Base-by-base conservation (phyloP, 2,329 filamentous ascomycete species). In the Clarireedia hainanense region DNA sequence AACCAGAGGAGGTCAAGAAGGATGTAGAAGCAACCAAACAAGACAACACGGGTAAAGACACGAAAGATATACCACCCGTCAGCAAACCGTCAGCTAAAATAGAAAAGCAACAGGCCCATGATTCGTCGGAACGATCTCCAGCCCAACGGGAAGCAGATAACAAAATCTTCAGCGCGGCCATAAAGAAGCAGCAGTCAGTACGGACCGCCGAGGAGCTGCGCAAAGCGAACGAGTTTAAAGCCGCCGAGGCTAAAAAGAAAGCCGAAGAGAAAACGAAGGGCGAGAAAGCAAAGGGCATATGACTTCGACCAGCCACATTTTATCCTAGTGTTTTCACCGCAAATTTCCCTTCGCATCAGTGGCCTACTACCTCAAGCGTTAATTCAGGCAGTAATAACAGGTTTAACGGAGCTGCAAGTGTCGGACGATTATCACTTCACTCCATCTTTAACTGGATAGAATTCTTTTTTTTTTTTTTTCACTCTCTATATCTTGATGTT, bases 1-100 rank as follows among this genome's bases (percentile, higher is more conserved):
- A 70, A 23, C 4, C 34, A 3, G 40, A 51, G 20, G 37, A 51
- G 39, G 73, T 67, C 2, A 58, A 64, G 4, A 58, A 64, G 4
- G 74, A 4, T 2, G 10, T 20, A 36, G 39, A 55, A 27, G 43
- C 52, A 12, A 37, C 47, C 27, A 57, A 49, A 34, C 6, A 36
- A 26, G 24, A 58, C 34, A 42, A 14, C 10, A 43, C 14, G 6
- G 37, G 49, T 27, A 51, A 40, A 15, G 9, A 40, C 36, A 26
- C 49, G 5, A 24, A 50, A 34, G 17, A 50, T 12, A 27, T 37
- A 45, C 49, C 43, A 26, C 39, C 53, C 6, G 45, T 57, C 24
- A 48, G 46, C 20, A 52, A 54, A 51, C 50, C 54, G 20, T 47
- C 47, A 52, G 43, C 30, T 49, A 40, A 54, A 53, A 24, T 27